phyloP scores from a whole-genome alignment of 2,329 filamentous ascomycete species.

The Penicillium polonicum region DNA sequence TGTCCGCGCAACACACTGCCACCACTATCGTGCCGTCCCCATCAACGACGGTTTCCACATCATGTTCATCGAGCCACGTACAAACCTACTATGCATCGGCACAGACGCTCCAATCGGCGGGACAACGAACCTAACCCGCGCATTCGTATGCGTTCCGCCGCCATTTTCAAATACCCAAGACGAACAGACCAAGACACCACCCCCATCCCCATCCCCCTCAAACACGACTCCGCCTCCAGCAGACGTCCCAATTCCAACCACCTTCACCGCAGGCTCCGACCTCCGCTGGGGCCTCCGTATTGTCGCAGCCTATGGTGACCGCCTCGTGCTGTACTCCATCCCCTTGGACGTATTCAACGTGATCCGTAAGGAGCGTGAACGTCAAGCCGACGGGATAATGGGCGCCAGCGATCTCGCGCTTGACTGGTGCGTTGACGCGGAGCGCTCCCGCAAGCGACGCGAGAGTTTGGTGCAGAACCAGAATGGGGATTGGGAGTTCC shows the following conservation, averaged over 20 bases:
- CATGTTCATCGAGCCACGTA: slow-evolving; percentile 62
- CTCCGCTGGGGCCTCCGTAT: slow-evolving; percentile 58
- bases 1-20: slow-evolving; percentile 48
- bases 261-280: slow-evolving; percentile 60
- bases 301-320: slow-evolving; percentile 54
- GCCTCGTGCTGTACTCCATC: slow-evolving; percentile 60
- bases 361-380: slow-evolving; percentile 35
- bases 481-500: slow-evolving; percentile 44
- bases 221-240: neutral
- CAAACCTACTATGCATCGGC: slow-evolving; percentile 58
- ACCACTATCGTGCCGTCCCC: slow-evolving; percentile 64
- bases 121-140: slow-evolving; percentile 57
- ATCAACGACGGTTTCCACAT: slow-evolving; percentile 65
- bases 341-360: slow-evolving; percentile 56
- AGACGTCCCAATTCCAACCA: slow-evolving; percentile 43
- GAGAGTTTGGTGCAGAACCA: slow-evolving; percentile 36
- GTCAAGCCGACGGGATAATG: slow-evolving; percentile 34
- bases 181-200: neutral
- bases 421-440: slow-evolving; percentile 35
- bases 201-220: neutral
- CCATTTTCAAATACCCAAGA: slow-evolving; percentile 24
- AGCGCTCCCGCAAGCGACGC: slow-evolving; percentile 26
- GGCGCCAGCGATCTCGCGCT: slow-evolving; percentile 35
- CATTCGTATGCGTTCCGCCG: slow-evolving; percentile 55
- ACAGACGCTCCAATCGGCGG: slow-evolving; percentile 60